Conservation (phyloP, 768 basidiomycete species). For the Rhodosporidiobolus sp. region DNA sequence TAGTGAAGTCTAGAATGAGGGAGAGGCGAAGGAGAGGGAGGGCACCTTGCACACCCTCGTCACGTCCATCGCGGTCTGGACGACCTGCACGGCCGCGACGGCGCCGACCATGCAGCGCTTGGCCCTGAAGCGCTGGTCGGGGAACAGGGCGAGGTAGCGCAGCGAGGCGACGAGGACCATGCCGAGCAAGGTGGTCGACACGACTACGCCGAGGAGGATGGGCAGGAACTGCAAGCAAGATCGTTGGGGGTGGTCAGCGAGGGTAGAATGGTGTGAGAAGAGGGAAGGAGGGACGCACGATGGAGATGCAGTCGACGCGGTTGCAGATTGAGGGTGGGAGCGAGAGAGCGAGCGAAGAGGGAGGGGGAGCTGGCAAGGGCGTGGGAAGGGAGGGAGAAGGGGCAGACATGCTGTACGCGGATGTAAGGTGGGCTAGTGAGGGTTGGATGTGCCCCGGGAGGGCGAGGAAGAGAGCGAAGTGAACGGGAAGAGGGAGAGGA, state of each 20-base stretch:
- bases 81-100: neutral
- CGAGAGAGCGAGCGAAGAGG: no score
- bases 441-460: no score
- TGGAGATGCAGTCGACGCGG: neutral
- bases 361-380: no score
- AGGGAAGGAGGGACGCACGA: slow-evolving; percentile 1
- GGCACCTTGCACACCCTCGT: neutral
- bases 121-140: neutral
- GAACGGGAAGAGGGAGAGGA: no score
- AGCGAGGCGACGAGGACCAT: neutral
- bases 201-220: slow-evolving; percentile 10
- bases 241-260: neutral
- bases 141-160: neutral
- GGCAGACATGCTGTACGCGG: no score
- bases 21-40: neutral
- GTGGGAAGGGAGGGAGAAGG: no score
- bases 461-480: no score
- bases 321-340: neutral
- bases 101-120: neutral
- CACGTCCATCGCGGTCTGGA: neutral
- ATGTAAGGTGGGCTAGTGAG: no score
- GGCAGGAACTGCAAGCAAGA: slow-evolving; percentile 3
- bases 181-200: neutral
- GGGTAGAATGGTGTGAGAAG: neutral
- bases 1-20: neutral